Conservation (phyloP, 2,329 filamentous ascomycete genomes). For the Phaeophleospora eucalypticola region DNA sequence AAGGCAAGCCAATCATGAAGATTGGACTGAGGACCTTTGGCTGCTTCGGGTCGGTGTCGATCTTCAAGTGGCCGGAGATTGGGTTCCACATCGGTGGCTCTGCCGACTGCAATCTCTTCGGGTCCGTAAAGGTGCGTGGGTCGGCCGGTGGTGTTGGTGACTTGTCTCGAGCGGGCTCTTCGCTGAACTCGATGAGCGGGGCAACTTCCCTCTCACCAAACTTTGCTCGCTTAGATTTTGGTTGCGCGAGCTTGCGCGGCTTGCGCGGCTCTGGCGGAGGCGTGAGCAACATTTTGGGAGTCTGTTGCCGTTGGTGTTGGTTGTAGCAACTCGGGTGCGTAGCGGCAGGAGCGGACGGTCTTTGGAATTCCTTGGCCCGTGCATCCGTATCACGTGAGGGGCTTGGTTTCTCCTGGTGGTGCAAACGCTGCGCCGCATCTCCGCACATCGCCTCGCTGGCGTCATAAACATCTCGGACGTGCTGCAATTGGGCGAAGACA, state of each 20-base stretch:
- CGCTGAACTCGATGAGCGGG: too few species aligned
- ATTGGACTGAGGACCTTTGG: conserved; percentile 12
- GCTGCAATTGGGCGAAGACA: neutral
- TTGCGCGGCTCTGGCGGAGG: conserved; percentile 1
- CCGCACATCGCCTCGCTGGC: neutral
- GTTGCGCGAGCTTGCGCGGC: neutral
- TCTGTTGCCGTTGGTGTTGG: neutral
- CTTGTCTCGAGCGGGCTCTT: too few species aligned
- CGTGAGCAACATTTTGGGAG: neutral
- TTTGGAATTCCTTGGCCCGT: neutral
- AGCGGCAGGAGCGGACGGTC: conserved; percentile 1
- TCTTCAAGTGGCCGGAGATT: conserved; percentile 7
- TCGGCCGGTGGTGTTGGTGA: neutral
- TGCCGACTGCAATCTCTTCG: conserved; percentile 4
- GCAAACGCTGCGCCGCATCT: neutral
- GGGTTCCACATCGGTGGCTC: conserved; percentile 9
- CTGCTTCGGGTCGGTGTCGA: conserved; percentile 3
- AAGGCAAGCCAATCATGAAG: conserved; percentile 15
- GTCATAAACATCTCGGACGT: neutral
- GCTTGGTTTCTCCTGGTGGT: neutral
- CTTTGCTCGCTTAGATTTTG: neutral
- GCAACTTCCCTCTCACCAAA: too few species aligned
- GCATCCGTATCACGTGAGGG: neutral
- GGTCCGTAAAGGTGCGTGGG: neutral
- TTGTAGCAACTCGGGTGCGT: conserved; percentile 1